phyloP scores from a whole-genome alignment of 768 basidiomycete genomes.

The Psilocybe subaeruginosa region DNA sequence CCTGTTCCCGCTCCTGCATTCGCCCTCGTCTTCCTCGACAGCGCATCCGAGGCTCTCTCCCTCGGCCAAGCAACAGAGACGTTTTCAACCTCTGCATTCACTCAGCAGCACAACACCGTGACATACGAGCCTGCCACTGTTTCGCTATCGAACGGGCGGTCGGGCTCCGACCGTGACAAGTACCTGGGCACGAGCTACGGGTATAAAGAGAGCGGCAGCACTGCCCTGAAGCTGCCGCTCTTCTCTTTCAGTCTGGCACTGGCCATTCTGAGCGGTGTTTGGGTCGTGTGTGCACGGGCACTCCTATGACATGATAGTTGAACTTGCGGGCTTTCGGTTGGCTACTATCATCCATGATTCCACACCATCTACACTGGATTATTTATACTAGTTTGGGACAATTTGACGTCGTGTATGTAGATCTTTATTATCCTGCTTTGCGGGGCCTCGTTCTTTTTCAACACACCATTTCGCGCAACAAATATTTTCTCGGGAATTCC shows the following conservation, averaged over 20 bases:
- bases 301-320: neutral
- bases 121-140: slow-evolving; percentile 58
- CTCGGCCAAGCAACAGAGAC: slow-evolving; percentile 37
- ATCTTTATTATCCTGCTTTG: neutral
- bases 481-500: too few relatives aligned
- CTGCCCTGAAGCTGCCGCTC: neutral
- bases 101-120: slow-evolving; percentile 55
- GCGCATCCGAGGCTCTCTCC: slow-evolving; percentile 13
- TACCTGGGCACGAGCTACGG: slow-evolving; percentile 30
- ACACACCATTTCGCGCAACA: too few relatives aligned
- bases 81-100: slow-evolving; percentile 61
- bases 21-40: slow-evolving; percentile 72
- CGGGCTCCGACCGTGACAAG: slow-evolving; percentile 23
- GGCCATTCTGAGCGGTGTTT: slow-evolving; percentile 1
- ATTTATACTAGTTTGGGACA: neutral
- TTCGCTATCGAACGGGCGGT: slow-evolving; percentile 54
- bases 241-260: slow-evolving; percentile 7
- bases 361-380: neutral
- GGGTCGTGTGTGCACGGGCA: neutral
- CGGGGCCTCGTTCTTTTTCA: too few relatives aligned
- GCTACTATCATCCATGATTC: neutral
- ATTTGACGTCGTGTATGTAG: too few relatives aligned
- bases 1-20: slow-evolving; percentile 72
- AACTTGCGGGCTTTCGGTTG: neutral
- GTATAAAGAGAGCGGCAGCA: slow-evolving; percentile 11